Evolutionary conservation across 2,329 filamentous ascomycete genomes (phyloP).

Genomic region (Akanthomyces uredinophilus): DNA sequence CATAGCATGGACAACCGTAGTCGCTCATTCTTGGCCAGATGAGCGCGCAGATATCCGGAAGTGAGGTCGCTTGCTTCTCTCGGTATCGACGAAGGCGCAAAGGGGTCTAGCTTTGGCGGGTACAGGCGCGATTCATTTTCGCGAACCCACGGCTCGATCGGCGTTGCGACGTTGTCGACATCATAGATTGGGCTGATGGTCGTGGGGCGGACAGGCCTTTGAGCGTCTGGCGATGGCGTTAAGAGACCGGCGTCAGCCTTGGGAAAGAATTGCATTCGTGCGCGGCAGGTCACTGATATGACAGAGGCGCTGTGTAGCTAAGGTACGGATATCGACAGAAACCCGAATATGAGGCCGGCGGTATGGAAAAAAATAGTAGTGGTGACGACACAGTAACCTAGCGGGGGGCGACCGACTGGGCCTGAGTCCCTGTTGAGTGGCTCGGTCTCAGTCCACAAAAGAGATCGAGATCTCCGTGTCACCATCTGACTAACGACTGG

Average conservation of each 20-base stretch:
- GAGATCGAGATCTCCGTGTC: no score
- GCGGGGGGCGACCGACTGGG: background rate
- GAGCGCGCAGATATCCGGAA: conserved; percentile 21
- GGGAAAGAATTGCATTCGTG: conserved; percentile 21
- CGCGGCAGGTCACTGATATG: background rate
- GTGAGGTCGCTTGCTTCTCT: background rate
- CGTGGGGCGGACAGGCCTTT: conserved; percentile 4
- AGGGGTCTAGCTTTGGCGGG: background rate
- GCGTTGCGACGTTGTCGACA: background rate
- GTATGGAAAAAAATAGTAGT: background rate
- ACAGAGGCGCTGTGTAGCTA: background rate
- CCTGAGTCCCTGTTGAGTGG: no score
- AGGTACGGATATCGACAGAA: background rate
- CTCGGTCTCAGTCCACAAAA: no score
- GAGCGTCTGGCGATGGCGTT: conserved; percentile 15
- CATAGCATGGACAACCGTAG: conserved; percentile 33
- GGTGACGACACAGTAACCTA: background rate
- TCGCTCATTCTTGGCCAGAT: conserved; percentile 25
- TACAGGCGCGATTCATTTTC: background rate
- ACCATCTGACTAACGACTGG: no score
- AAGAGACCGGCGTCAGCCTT: conserved; percentile 23
- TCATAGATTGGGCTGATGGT: background rate
- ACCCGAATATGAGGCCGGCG: no score
- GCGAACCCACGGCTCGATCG: background rate
- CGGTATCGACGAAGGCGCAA: background rate